Evolutionary conservation across 805 yeast genomes (phyloP).

Genomic region (Metschnikowia gruessii): DNA sequence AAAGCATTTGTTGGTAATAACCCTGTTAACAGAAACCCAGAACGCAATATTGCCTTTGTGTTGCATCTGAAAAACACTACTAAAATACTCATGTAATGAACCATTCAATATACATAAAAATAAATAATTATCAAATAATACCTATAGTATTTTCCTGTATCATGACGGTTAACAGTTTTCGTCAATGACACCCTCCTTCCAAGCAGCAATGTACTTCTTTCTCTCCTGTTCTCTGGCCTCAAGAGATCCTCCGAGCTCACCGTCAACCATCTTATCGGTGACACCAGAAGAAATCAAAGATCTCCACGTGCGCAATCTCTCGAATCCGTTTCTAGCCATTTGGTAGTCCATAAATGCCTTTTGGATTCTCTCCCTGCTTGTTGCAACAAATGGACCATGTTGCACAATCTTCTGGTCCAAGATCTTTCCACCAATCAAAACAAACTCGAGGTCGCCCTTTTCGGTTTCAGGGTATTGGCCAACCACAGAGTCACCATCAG

Average conservation of each 20-base stretch:
- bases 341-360: slow-evolving; percentile 75
- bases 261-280: slow-evolving; percentile 40
- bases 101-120: background rate
- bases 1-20: too few species aligned
- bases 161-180: slow-evolving; percentile 2
- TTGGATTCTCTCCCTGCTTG: slow-evolving; percentile 60
- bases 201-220: slow-evolving; percentile 9
- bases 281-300: slow-evolving; percentile 45
- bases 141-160: background rate
- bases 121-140: background rate
- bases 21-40: too few species aligned
- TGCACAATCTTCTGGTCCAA: slow-evolving; percentile 76
- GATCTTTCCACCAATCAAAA: slow-evolving; percentile 72
- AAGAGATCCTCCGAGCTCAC: slow-evolving; percentile 34
- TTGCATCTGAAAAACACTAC: too few species aligned
- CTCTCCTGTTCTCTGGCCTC: slow-evolving; percentile 29
- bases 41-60: too few species aligned
- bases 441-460: slow-evolving; percentile 52
- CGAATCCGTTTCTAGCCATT: slow-evolving; percentile 65
- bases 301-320: slow-evolving; percentile 59
- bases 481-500: slow-evolving; percentile 60
- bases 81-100: too few species aligned
- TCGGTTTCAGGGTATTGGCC: slow-evolving; percentile 45
- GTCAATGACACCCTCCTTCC: slow-evolving; percentile 12
- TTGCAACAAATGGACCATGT: slow-evolving; percentile 89